A percentile compares a stretch with the other conserved stretches of the same genome.
Evolutionary conservation across 2,329 filamentous ascomycete species (phyloP).

Genomic region (Coniochaeta sp.): DNA sequence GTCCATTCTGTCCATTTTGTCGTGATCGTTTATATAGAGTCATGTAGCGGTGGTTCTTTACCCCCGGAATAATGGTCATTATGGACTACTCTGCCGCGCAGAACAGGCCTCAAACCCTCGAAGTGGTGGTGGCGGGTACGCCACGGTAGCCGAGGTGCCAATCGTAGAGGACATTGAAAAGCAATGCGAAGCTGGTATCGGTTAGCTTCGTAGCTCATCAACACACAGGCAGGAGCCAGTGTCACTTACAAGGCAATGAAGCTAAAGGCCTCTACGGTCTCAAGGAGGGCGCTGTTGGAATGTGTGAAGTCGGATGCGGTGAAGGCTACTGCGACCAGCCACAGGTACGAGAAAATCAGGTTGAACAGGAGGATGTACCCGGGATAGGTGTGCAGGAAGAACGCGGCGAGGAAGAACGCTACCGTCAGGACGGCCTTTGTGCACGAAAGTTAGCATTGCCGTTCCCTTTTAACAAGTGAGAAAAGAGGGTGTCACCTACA

Average conservation of each 20-base stretch:
- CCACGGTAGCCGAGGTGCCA: conserved; percentile 22
- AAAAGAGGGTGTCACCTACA: conserved; percentile 13
- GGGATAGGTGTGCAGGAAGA: conserved; percentile 18
- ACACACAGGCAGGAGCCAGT: too few species aligned
- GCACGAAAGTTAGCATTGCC: neutral
- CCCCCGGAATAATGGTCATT: neutral
- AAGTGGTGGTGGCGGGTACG: conserved; percentile 9
- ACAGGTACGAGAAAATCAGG: conserved; percentile 27
- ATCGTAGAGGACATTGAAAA: conserved; percentile 24
- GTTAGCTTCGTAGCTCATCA: neutral
- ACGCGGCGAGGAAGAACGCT: conserved; percentile 22
- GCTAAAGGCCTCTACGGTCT: conserved; percentile 24
- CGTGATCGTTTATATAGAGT: too few species aligned
- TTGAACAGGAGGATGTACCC: conserved; percentile 23
- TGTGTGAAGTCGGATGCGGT: conserved; percentile 19
- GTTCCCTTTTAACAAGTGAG: neutral
- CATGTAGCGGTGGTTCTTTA: too few species aligned
- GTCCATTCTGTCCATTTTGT: too few species aligned
- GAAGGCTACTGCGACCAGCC: conserved; percentile 24
- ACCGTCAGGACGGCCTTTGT: conserved; percentile 23
- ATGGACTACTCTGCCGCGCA: neutral
- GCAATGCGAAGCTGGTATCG: conserved; percentile 19
- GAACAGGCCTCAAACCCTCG: conserved; percentile 14
- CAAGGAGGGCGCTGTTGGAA: conserved; percentile 12
- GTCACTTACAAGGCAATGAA: conserved; percentile 25